Evolutionary conservation across 1,284 basidiomycete species (phyloP).

Genomic region (Hemileia vastatrix): DNA sequence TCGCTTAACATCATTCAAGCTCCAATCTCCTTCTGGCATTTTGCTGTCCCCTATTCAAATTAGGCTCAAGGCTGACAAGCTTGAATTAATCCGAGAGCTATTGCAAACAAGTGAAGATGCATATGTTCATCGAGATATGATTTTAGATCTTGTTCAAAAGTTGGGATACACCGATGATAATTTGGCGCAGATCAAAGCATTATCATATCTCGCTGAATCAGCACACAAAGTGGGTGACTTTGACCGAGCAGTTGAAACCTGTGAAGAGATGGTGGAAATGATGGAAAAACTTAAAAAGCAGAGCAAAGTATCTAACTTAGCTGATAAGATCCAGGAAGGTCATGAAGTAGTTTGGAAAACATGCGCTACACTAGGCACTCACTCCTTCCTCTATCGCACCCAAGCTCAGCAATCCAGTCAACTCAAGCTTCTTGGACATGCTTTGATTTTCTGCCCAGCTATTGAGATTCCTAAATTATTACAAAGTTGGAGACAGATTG

Average conservation of each 20-base stretch:
- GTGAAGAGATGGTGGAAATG: slow-evolving; percentile 60
- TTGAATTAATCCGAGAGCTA: slow-evolving; percentile 65
- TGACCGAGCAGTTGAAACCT: slow-evolving; percentile 58
- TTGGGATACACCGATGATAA: slow-evolving; percentile 64
- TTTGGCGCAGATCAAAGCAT: slow-evolving; percentile 64
- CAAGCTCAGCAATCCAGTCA: slow-evolving; percentile 64
- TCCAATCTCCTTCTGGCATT: slow-evolving; percentile 62
- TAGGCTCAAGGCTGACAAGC: slow-evolving; percentile 70
- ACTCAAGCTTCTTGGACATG: slow-evolving; percentile 63
- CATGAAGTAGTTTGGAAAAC: slow-evolving; percentile 74
- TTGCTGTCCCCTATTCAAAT: slow-evolving; percentile 80
- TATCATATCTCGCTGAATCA: slow-evolving; percentile 77
- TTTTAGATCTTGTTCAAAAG: slow-evolving; percentile 75
- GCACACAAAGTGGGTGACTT: slow-evolving; percentile 73
- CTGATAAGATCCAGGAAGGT: slow-evolving; percentile 50
- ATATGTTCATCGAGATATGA: slow-evolving; percentile 76
- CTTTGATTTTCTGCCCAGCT: slow-evolving; percentile 74
- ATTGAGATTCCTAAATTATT: slow-evolving; percentile 66
- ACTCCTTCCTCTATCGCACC: slow-evolving; percentile 39
- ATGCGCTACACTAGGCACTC: slow-evolving; percentile 65
- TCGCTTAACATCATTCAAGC: slow-evolving; percentile 68
- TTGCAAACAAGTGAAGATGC: slow-evolving; percentile 70
- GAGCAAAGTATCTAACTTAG: slow-evolving; percentile 23
- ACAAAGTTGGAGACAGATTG: slow-evolving; percentile 56
- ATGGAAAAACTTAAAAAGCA: slow-evolving; percentile 50